Base-by-base conservation (phyloP, 2,329 filamentous ascomycete species). In the Xylariales sp. region DNA sequence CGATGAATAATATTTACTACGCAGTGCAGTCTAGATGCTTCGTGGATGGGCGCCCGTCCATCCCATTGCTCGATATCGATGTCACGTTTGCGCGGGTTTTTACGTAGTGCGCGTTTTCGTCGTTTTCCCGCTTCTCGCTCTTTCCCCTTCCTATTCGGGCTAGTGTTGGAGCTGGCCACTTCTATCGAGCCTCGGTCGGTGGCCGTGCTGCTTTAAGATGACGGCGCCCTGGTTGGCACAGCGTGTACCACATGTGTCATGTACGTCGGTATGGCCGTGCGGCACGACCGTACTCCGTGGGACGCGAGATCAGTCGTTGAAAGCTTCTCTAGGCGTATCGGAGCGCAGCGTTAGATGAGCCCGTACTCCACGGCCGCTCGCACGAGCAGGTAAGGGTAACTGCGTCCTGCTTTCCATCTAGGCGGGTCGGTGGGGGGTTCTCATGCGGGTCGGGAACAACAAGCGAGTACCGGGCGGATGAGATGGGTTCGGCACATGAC, bases 341-440 rank as follows among this genome's bases (percentile, higher is more conserved):
- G 5, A 5, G 8, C 16, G n/a, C n/a, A 14, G 18, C 53, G n/a
- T 43, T 5, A 55, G 4, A 55, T 43, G 12, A 1, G 53, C 18
- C 32, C 32, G 34, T 34, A 5, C 54, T 16, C 8, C 28, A 28
- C 34, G 9, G 23, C 14, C 39, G 34, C 28, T 30, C 9, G 10
- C 18, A 12, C 36, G 30, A 14, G 39, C 3, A 56, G 16, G 28
- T 49, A 48, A 53, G 54, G 64, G 49, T 59, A 67, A 59, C 59
- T 59, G 48, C 64, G 48, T 54, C 41, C 10, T 32, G 18, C 18
- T 14, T 54, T 45, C 54, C 48, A 28, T 54, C 30, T 48, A 28
- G 43, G 41, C 53, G 32, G 45, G 54, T 59, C 64, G 41, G 41
- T 62, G 36, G 32, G 52, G 39, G 39, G 34, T 39, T 7, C 12